Conservation (phyloP, 768 basidiomycete species). For the Zangia roseola region DNA sequence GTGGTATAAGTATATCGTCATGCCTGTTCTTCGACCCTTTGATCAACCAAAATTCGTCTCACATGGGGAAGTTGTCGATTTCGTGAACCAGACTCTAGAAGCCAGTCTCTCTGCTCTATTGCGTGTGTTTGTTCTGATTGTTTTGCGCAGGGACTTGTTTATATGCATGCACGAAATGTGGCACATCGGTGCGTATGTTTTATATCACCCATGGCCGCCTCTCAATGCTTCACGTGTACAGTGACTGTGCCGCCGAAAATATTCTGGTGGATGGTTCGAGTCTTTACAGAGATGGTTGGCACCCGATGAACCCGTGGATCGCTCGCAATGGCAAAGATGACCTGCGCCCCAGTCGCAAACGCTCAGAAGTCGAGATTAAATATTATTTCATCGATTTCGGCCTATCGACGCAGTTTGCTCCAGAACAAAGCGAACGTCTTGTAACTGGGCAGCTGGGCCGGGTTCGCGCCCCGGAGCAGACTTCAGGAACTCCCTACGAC, state of each 20-base stretch:
- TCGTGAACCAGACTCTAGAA: constrained; percentile 27
- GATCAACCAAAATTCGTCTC: constrained; percentile 22
- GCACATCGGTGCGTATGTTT: too few species aligned
- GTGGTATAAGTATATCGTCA: constrained; percentile 22
- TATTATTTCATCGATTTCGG: constrained; percentile 41
- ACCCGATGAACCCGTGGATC: too few species aligned
- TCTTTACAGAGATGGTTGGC: too few species aligned
- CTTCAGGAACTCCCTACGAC: constrained; percentile 19
- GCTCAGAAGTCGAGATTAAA: constrained; percentile 14
- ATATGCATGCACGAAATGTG: too few species aligned
- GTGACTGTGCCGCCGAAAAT: too few species aligned
- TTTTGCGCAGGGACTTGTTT: too few species aligned
- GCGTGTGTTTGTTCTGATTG: neutral
- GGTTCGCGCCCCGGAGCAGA: constrained; percentile 23
- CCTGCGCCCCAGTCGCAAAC: too few species aligned
- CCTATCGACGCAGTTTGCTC: constrained; percentile 26
- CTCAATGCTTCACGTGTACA: too few species aligned
- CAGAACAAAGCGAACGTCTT: neutral
- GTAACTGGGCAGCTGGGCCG: constrained; percentile 12
- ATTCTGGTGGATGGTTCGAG: too few species aligned
- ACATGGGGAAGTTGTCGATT: constrained; percentile 28
- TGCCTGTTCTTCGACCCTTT: constrained; percentile 28
- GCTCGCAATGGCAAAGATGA: neutral
- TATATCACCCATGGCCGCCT: too few species aligned
- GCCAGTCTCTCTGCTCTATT: too few species aligned